A percentile compares a stretch with the other conserved stretches of the same genome.
These are phyloP conservation scores for Yarrowia osloensis DNA, from an alignment of 805 yeast species.

Conservation along the genomic window DNA sequence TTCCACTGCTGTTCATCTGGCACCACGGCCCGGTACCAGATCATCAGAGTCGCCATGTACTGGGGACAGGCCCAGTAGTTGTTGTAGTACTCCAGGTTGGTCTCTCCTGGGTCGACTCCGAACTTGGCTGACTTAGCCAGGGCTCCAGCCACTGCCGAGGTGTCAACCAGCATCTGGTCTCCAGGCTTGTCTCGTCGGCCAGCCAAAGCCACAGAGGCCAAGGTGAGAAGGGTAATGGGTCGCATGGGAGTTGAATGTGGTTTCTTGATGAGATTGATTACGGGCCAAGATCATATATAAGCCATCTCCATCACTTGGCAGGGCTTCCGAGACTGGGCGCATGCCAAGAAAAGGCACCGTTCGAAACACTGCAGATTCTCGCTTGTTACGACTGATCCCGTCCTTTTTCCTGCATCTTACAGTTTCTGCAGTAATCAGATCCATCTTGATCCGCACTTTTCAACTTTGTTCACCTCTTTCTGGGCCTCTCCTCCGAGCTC, in stretches of 20 bases:
- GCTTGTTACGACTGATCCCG: not conserved
- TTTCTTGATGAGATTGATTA: not conserved
- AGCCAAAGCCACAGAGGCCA: conserved; percentile 7
- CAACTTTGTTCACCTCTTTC: not conserved
- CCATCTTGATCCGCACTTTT: not conserved
- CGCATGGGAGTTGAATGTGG: not conserved
- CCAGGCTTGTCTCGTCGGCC: not conserved
- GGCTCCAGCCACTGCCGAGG: not conserved
- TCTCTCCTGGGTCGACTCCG: conserved; percentile 67
- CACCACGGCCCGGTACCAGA: not conserved
- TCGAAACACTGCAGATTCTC: not conserved
- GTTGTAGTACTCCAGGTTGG: conserved; percentile 67
- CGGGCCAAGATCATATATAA: not conserved
- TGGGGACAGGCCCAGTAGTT: conserved; percentile 31
- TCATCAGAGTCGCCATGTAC: not conserved
- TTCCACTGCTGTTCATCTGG: not conserved
- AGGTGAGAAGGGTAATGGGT: not conserved
- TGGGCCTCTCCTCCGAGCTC: not conserved
- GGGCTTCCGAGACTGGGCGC: not conserved
- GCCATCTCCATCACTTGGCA: not conserved
- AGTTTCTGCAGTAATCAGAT: not conserved
- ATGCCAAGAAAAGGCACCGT: conserved; percentile 1
- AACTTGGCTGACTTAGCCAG: not conserved
- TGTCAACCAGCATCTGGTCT: not conserved
- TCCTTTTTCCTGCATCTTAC: not conserved